These are phyloP conservation scores for Cymbomonas tetramitiformis DNA, from an alignment of 139 green algal genomes.

Conservation along the genomic window DNA sequence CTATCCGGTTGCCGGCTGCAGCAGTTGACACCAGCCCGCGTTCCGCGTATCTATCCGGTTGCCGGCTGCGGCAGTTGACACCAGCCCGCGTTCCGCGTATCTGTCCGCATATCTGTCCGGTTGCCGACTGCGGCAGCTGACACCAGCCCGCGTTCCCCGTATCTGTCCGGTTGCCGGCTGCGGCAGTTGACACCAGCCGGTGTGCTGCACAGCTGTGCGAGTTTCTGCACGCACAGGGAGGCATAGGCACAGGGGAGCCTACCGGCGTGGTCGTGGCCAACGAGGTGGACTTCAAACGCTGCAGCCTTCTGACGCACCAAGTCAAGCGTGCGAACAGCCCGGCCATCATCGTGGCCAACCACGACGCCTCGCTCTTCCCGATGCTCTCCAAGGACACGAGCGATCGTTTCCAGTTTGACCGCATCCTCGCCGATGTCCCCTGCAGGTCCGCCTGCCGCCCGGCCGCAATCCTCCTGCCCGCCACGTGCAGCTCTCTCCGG, in stretches of 20 bases:
- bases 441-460: too few species aligned
- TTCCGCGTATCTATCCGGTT: too few species aligned
- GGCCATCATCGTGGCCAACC: constrained; percentile 79
- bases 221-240: not conserved
- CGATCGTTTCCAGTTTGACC: constrained; percentile 51
- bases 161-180: too few species aligned
- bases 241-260: not conserved
- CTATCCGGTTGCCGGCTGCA: too few species aligned
- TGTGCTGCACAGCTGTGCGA: not conserved
- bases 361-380: constrained; percentile 75
- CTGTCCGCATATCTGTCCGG: too few species aligned
- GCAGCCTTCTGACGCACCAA: constrained; percentile 94
- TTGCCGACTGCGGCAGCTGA: too few species aligned
- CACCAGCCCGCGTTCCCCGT: too few species aligned
- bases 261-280: constrained; percentile 85
- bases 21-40: too few species aligned
- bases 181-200: constrained; percentile 10
- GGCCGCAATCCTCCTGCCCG: too few species aligned
- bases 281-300: constrained; percentile 82
- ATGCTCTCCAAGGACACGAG: constrained; percentile 25
- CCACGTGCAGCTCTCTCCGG: too few species aligned
- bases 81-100: too few species aligned
- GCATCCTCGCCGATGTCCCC: constrained; percentile 91
- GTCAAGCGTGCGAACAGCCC: constrained; percentile 76
- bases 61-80: too few species aligned